A percentile compares a stretch with the other conserved stretches of the same genome.
These are phyloP conservation scores for Claviceps pusilla DNA, from an alignment of 2,329 filamentous ascomycete genomes.

Conservation along the genomic window DNA sequence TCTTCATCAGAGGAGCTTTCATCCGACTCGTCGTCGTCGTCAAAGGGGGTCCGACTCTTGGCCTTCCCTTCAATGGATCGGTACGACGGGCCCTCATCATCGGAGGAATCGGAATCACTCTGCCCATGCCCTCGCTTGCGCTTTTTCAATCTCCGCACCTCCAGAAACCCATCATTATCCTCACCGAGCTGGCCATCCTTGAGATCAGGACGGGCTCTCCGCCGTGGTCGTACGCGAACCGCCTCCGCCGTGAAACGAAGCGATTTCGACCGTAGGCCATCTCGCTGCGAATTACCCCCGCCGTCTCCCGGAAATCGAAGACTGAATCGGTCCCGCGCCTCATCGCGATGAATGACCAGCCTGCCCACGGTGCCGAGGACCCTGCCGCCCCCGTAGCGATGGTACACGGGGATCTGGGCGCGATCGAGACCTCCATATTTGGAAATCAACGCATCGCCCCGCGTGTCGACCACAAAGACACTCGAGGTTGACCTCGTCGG, in stretches of 20 bases:
- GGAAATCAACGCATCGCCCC: slow-evolving; percentile 62
- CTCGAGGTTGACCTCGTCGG: slow-evolving; percentile 8
- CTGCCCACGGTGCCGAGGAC: slow-evolving; percentile 50
- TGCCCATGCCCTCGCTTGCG: slow-evolving; percentile 19
- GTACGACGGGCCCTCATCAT: slow-evolving; percentile 40
- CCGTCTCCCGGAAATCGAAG: slow-evolving; percentile 30
- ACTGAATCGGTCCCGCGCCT: slow-evolving; percentile 40
- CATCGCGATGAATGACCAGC: slow-evolving; percentile 52
- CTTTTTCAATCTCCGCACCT: slow-evolving; percentile 29
- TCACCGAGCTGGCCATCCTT: slow-evolving; percentile 4
- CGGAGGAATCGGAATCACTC: slow-evolving; percentile 28
- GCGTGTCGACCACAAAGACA: slow-evolving; percentile 50
- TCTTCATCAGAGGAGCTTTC: slow-evolving; percentile 22
- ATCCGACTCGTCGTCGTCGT: slow-evolving; percentile 35
- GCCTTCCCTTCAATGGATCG: slow-evolving; percentile 50
- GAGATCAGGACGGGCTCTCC: not conserved
- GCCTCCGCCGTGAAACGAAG: slow-evolving; percentile 22
- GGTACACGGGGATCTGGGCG: slow-evolving; percentile 57
- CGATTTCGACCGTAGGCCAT: slow-evolving; percentile 29
- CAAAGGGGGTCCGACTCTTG: slow-evolving; percentile 30
- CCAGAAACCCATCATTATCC: slow-evolving; percentile 30
- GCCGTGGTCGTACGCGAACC: slow-evolving; percentile 23
- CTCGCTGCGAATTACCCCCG: slow-evolving; percentile 24
- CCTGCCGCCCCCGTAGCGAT: slow-evolving; percentile 50
- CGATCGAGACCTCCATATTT: slow-evolving; percentile 56